phyloP scores from a whole-genome alignment of 345 rosid species.

The Iberis pinnata region DNA sequence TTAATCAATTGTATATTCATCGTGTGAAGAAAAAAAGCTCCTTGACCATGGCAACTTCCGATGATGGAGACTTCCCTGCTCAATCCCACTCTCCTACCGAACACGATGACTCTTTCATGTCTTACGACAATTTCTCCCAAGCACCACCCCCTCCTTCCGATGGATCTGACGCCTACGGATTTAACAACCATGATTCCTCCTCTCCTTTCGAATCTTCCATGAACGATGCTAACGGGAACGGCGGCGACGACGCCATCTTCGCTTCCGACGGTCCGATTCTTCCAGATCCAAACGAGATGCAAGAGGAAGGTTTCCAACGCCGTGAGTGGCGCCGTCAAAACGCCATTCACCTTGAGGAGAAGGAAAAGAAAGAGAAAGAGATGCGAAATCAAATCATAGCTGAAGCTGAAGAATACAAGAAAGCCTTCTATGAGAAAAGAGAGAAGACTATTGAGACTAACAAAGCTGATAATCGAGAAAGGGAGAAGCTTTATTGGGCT shows the following conservation, averaged over 20 bases:
- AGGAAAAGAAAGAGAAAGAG: constrained; percentile 91
- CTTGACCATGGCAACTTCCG: constrained; percentile 27
- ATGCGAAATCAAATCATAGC: constrained; percentile 77
- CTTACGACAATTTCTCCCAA: constrained; percentile 32
- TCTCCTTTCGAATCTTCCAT: neutral
- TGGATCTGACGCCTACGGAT: constrained; percentile 37
- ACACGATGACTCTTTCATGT: constrained; percentile 29
- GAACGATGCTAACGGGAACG: constrained; percentile 13
- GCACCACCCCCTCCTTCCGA: constrained; percentile 22
- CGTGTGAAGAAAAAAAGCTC: too few relatives aligned
- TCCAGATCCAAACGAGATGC: constrained; percentile 60
- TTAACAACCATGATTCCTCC: constrained; percentile 1
- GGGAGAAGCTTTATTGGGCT: constrained; percentile 76
- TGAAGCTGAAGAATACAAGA: constrained; percentile 80
- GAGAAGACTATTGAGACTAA: constrained; percentile 55
- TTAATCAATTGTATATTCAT: too few relatives aligned
- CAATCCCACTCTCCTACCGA: constrained; percentile 29
- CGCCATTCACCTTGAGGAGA: constrained; percentile 77
- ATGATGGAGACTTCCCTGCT: constrained; percentile 30
- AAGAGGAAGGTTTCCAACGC: constrained; percentile 55
- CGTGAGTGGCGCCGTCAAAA: constrained; percentile 86
- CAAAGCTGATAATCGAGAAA: constrained; percentile 77
- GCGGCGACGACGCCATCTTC: constrained; percentile 32
- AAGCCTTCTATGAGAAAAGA: constrained; percentile 78
- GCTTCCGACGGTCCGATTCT: constrained; percentile 43